Evolutionary conservation across 2,329 filamentous ascomycete species (phyloP), one percentile per base, ranked within the genome.

Genomic region (Alternaria brassicicola): DNA sequence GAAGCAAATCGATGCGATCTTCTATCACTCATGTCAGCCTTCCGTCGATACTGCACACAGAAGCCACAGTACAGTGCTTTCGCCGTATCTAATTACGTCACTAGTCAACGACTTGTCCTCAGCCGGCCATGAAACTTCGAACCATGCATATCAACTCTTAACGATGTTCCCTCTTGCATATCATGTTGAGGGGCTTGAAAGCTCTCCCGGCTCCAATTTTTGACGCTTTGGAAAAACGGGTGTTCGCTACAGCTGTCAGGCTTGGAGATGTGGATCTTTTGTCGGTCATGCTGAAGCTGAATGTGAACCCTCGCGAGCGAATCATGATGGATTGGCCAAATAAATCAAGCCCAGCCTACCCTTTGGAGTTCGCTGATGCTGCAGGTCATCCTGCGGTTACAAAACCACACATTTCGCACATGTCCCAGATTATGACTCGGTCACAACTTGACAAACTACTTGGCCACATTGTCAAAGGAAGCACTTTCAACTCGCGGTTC

Each of bases 331-430:
- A 42, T 0, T 42, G 39, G 13, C 21, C 21, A 8, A 3, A 2
- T n/a, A 21, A 8, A 7, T 25, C 21, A 13, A n/a, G 7, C 25
- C 21, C 39, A 9, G 15, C 21, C 21, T 42, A n/a, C 21, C 39
- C 39, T 8, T 10, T 42, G 4, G 13, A 42, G 21, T 6, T 26
- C 25, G 39, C 39, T 3, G 13, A 25, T 5, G 39, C 39, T 25
- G 13, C 21, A 25, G 39, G 39, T 10, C 21, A 26, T 42, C 25
- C 25, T 2, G 13, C 1, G 15, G 39, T 42, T 2, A 17, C 39
- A 1, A 42, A 26, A n/a, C 8, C 2, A 6, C 39, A 25, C 0
- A 5, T 0, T 6, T 25, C 2, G 2, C 2, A 42, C 21, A 10
- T 42, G 39, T 42, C 39, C 7, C 19, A 17, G 1, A 6, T 17